Conservation (phyloP, 1,284 basidiomycete genomes). For the Sanghuangporus baumii region DNA sequence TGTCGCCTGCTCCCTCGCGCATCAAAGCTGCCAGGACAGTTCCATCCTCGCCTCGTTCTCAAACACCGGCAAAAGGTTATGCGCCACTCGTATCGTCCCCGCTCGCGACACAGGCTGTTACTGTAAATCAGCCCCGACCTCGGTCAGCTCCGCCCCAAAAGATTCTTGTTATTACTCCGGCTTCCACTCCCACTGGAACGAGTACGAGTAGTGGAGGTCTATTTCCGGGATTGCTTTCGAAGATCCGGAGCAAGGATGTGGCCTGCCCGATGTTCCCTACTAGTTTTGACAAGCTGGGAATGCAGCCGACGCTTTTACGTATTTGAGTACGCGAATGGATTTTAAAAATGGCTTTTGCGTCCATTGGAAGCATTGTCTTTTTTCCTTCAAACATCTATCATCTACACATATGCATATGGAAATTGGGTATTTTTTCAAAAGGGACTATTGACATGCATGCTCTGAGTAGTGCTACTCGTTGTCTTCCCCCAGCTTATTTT, state of each 20-base stretch:
- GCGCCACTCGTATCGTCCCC: slow-evolving; percentile 12
- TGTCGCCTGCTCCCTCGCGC: neutral
- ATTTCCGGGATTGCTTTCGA: neutral
- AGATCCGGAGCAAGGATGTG: neutral
- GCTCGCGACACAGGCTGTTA: slow-evolving; percentile 1
- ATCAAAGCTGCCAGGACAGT: neutral
- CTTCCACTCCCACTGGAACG: neutral
- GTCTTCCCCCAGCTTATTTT: no score
- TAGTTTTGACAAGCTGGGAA: slow-evolving; percentile 12
- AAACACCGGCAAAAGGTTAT: slow-evolving; percentile 2
- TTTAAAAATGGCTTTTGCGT: no score
- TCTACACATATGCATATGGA: no score
- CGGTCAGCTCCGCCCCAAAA: neutral
- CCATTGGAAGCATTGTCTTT: neutral
- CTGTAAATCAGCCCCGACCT: neutral
- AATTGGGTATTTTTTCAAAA: no score
- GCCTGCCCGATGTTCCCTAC: slow-evolving; percentile 7
- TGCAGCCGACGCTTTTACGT: slow-evolving; percentile 4
- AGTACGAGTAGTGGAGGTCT: neutral
- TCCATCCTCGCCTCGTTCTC: neutral
- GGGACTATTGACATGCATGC: no score
- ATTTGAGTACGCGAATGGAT: neutral
- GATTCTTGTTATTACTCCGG: neutral
- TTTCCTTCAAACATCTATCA: neutral
- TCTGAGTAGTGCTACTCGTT: no score